A percentile compares a stretch with the other conserved stretches of the same genome.
Conservation (phyloP, 2,329 filamentous ascomycete species). For the Cytospora mali region DNA sequence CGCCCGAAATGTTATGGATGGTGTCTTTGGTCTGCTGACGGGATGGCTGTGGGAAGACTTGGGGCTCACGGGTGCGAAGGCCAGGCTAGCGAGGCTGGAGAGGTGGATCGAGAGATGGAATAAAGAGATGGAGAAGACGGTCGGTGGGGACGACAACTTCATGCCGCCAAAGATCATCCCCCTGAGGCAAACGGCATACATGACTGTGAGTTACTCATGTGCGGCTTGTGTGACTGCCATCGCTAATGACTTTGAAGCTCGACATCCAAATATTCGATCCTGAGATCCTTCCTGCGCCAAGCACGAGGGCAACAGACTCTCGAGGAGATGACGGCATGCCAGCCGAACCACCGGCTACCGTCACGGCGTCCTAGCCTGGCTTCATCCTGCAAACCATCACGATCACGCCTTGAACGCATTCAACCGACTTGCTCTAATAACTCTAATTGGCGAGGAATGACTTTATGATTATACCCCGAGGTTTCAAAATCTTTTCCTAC, state of each 20-base stretch:
- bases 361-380: slow-evolving; percentile 16
- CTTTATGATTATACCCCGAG: slow-evolving; percentile 28
- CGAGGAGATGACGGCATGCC: slow-evolving; percentile 23
- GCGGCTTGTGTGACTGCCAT: background rate
- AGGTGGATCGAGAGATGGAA: slow-evolving; percentile 89
- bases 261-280: slow-evolving; percentile 83
- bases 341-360: slow-evolving; percentile 14
- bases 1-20: slow-evolving; percentile 77
- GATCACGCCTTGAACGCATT: slow-evolving; percentile 15
- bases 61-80: slow-evolving; percentile 76
- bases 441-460: slow-evolving; percentile 24
- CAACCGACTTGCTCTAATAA: slow-evolving; percentile 16
- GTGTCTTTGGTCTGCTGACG: slow-evolving; percentile 76
- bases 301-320: slow-evolving; percentile 38
- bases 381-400: background rate
- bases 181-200: slow-evolving; percentile 81
- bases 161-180: slow-evolving; percentile 73
- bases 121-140: slow-evolving; percentile 61
- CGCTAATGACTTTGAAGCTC: slow-evolving; percentile 53
- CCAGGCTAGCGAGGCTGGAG: slow-evolving; percentile 70
- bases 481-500: background rate
- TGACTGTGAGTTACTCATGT: slow-evolving; percentile 64
- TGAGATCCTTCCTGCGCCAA: slow-evolving; percentile 62
- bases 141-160: slow-evolving; percentile 52
- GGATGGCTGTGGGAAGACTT: slow-evolving; percentile 96